Percentiles rank a stretch among this genome's conserved stretches.
Conservation (phyloP, 306 rosid genomes). For the Morella rubra region DNA sequence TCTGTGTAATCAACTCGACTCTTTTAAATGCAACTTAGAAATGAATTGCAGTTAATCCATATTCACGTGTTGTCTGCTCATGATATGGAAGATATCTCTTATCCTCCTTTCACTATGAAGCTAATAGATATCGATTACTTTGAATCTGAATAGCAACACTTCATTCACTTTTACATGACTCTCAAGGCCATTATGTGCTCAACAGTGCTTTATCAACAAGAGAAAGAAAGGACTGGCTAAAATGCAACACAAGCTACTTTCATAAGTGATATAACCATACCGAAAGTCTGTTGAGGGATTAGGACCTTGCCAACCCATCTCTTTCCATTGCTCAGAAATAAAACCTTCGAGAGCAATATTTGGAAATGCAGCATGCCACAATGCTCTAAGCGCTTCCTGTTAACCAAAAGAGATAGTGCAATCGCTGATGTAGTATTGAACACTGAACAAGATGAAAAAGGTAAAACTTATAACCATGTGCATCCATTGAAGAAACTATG, state of each 20-base stretch:
- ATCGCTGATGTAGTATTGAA: background rate
- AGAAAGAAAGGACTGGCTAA: background rate
- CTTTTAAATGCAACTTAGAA: background rate
- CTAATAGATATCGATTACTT: background rate
- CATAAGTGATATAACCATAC: conserved; percentile 27
- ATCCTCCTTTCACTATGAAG: background rate
- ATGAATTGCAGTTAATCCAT: background rate
- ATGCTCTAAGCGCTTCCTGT: conserved; percentile 77
- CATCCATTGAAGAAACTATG: background rate
- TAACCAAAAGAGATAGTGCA: conserved; percentile 15
- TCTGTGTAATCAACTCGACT: background rate
- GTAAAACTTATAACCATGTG: background rate
- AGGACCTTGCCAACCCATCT: conserved; percentile 99
- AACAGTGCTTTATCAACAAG: background rate
- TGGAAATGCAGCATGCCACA: conserved; percentile 87
- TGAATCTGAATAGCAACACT: background rate
- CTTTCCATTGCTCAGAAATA: conserved; percentile 96
- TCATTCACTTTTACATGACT: background rate
- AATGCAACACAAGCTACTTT: background rate
- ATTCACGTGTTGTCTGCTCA: background rate
- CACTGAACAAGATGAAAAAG: background rate
- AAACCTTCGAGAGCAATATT: conserved; percentile 59
- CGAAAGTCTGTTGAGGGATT: conserved; percentile 98
- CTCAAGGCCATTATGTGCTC: background rate
- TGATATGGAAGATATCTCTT: background rate